Base-by-base conservation (phyloP, 805 yeast genomes). In the Cyberlindnera mycetangii region DNA sequence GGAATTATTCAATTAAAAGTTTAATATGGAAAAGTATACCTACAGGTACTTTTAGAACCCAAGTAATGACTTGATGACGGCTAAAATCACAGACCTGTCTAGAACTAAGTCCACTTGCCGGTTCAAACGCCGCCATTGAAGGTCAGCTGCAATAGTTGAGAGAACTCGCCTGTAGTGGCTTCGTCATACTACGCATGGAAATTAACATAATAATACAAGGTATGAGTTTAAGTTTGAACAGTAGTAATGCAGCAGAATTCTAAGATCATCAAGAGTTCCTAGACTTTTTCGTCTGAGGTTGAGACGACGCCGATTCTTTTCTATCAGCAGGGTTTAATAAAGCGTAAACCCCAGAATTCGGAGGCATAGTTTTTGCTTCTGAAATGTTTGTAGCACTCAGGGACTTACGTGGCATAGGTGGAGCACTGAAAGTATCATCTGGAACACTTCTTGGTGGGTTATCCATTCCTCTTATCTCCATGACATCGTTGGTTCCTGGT, bases 391-490 rank as follows among this genome's bases (percentile, higher is more conserved):
- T 45, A n/a, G 52, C 47, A 39, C 53, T 51, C 22, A 45, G 27
- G 1, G 54, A 47, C 35, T 45, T 48, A 49, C 49, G 39, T 38
- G 58, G 37, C n/a, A 42, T 30, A 20, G 37, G 43, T 30, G 39
- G 41, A 14, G 32, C 39, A 19, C 14, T 20, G 33, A 24, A 38
- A 17, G 36, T 41, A 18, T 44, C 48, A 30, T 44, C 44, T 10
- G 58, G 60, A 8, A 53, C 39, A 35, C 58, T 56, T 38, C 59
- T 46, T 41, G 61, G 60, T 28, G 57, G 58, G 22, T 55, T 53
- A 10, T 48, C 48, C 37, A 44, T 39, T 12, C 24, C 32, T 38
- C 50, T 44, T 15, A 39, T 18, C 1, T 54, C 56, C 15, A 38
- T 17, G 4, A 39, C 52, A 34, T 55, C 60, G 28, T 48, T 54